Conservation (phyloP, 768 basidiomycete genomes). For the Tulasnella calospora region DNA sequence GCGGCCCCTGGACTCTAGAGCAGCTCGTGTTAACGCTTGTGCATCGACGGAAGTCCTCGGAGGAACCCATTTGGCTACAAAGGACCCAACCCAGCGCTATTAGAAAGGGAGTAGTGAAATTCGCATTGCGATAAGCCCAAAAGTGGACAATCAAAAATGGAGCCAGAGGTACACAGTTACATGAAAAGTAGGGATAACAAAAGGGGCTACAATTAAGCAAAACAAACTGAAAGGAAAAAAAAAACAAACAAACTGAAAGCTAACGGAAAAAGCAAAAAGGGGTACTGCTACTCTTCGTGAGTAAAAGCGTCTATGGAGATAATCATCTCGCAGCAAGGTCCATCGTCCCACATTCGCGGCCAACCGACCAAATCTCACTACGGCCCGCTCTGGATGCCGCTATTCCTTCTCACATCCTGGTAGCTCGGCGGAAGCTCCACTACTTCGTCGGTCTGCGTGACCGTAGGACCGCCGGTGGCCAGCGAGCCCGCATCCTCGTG, state of each 20-base stretch:
- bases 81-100: neutral
- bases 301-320: neutral
- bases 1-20: too few species aligned
- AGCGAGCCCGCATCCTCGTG: conserved; percentile 26
- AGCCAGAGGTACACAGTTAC: neutral
- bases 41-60: neutral
- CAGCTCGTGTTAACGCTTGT: too few species aligned
- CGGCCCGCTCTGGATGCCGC: neutral
- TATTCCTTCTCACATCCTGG: conserved; percentile 18
- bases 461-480: neutral
- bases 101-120: neutral
- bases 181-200: neutral
- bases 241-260: neutral
- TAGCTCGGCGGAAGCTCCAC: conserved; percentile 28
- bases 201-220: too few species aligned
- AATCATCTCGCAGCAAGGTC: neutral
- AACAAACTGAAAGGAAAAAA: neutral
- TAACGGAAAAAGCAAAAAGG: neutral
- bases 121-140: neutral
- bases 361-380: neutral
- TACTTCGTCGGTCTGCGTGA: conserved; percentile 12
- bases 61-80: too few species aligned
- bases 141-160: neutral
- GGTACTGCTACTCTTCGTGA: neutral
- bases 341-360: neutral